Evolutionary conservation across 306 rosid genomes (phyloP), one percentile per base, ranked within the genome.

Genomic region (Crataegus laevigata): DNA sequence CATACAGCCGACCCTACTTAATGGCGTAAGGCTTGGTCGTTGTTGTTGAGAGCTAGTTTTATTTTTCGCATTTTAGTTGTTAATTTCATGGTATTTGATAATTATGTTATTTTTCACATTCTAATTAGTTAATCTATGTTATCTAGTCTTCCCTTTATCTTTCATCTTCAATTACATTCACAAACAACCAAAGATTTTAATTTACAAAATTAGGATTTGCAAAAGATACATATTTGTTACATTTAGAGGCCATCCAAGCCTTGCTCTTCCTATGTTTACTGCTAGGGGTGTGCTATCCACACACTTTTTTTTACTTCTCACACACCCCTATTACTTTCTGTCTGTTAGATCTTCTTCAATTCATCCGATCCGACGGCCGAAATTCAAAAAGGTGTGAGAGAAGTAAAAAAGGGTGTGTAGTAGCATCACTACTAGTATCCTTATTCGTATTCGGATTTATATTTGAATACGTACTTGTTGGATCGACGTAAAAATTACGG

Each of bases 171-270:
- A 22, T n/a, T 30, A 24, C 24, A 55, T 55, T 6, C 22, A 38
- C 45, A 19, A 65, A 10, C 69, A 67, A 67, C 50, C 14, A 76
- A 14, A 71, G 1, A 15, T 64, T 38, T 7, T 71, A 77, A 10
- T 68, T n/a, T 13, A 8, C 17, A 66, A 69, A 79, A 83, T 80
- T 61, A n/a, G 73, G 34, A 28, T 40, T 57, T 58, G 34, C 61
- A 71, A 18, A 79, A 2, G 50, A 29, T 24, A 40, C 60, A 72
- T 58, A 22, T 25, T 24, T 60, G 17, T 3, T 25, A 76, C 81
- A 67, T 38, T 71, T 69, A 29, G 19, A 76, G 65, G 68, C 40
- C 47, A 26, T 65, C 5, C 54, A 70, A 25, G 77, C 74, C 45
- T 68, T 75, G 25, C 17, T 60, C 51, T 54, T 73, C 69, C 26